Conservation (phyloP, 805 yeast species). For the Wickerhamomyces chambardii region DNA sequence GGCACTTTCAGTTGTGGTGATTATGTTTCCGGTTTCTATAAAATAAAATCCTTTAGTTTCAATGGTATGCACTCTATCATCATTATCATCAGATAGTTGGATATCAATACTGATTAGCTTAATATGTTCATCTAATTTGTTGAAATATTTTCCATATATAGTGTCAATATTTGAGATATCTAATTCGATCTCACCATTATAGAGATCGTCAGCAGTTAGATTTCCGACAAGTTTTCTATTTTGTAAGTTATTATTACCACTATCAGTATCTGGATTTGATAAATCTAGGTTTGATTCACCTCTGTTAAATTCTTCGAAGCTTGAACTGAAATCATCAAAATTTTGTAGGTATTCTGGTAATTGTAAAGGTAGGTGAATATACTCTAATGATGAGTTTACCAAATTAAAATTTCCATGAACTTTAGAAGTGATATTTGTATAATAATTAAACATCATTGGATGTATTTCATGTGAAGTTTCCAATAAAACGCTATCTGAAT, state of each 20-base stretch:
- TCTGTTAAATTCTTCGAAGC: not conserved
- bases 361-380: slow-evolving; percentile 10
- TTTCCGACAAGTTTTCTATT: too few relatives aligned
- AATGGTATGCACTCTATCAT: slow-evolving; percentile 39
- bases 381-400: slow-evolving; percentile 6
- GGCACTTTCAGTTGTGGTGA: slow-evolving; percentile 51
- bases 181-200: slow-evolving; percentile 18
- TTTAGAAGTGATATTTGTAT: slow-evolving; percentile 40
- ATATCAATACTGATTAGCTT: slow-evolving; percentile 27
- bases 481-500: too few relatives aligned
- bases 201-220: slow-evolving; percentile 16
- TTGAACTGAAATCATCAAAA: slow-evolving; percentile 2
- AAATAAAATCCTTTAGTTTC: slow-evolving; percentile 56
- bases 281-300: not conserved
- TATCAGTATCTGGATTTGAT: too few relatives aligned
- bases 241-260: not conserved
- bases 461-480: too few relatives aligned
- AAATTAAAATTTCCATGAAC: slow-evolving; percentile 31
- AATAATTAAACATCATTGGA: too few relatives aligned
- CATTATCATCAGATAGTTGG: slow-evolving; percentile 32
- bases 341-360: slow-evolving; percentile 12
- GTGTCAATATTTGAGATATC: slow-evolving; percentile 12
- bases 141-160: slow-evolving; percentile 15
- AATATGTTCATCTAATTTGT: slow-evolving; percentile 26
- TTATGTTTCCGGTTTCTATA: slow-evolving; percentile 53